Percentiles rank a stretch among this genome's conserved stretches.
These are phyloP conservation scores for Globisporangium sylvaticum DNA, from an alignment of 352 stramenopile species.

Conservation along the genomic window DNA sequence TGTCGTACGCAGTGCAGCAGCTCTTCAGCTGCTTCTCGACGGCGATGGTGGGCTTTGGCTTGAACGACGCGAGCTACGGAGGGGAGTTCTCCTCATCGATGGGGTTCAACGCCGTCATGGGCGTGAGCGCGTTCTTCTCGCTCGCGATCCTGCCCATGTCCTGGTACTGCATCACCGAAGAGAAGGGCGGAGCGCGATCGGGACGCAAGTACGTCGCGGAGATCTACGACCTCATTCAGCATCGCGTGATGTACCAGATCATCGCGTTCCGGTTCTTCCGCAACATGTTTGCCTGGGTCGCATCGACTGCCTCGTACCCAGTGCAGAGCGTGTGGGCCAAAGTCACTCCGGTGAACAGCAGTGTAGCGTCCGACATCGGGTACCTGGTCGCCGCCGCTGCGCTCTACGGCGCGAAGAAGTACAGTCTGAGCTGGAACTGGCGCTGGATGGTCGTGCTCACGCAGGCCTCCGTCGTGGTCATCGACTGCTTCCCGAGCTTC, in stretches of 20 bases:
- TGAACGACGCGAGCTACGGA: neutral
- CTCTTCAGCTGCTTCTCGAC: neutral
- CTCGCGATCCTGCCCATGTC: neutral
- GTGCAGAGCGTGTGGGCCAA: neutral
- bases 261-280: neutral
- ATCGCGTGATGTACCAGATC: neutral
- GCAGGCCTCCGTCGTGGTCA: neutral
- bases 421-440: neutral
- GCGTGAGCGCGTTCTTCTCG: neutral
- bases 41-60: neutral
- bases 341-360: neutral
- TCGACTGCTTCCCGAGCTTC: neutral
- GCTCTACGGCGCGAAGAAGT: neutral
- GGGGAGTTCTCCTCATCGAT: neutral
- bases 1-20: neutral
- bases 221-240: neutral
- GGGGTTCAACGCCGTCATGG: constrained; percentile 1
- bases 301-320: neutral
- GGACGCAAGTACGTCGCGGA: neutral
- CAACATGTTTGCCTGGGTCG: neutral
- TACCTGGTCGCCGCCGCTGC: neutral
- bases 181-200: neutral
- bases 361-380: neutral
- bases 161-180: neutral
- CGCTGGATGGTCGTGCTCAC: neutral